These are phyloP conservation scores for Avena eriantha DNA, from an alignment of 176 grass and related monocot species.

Conservation along the genomic window DNA sequence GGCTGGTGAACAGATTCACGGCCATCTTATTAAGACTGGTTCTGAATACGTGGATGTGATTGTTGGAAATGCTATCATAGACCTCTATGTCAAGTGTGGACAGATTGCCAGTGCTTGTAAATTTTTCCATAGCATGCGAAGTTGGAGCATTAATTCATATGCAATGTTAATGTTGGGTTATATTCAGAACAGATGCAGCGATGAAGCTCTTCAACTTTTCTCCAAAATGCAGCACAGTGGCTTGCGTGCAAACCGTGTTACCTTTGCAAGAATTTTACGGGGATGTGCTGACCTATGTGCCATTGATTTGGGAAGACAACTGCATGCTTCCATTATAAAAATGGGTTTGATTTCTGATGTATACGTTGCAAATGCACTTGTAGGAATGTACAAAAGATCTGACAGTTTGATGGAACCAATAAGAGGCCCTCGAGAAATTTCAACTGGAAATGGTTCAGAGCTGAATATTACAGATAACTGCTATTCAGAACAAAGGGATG, in stretches of 20 bases:
- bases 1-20: conserved; percentile 84
- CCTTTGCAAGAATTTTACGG: conserved; percentile 74
- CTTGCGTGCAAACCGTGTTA: conserved; percentile 67
- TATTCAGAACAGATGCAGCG: conserved; percentile 75
- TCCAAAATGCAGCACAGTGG: conserved; percentile 85
- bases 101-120: conserved; percentile 74
- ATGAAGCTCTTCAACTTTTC: conserved; percentile 73
- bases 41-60: conserved; percentile 70
- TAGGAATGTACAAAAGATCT: conserved; percentile 82
- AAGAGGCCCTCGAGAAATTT: conserved; percentile 40
- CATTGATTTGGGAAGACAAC: conserved; percentile 84
- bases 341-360: conserved; percentile 93
- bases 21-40: conserved; percentile 69
- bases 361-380: conserved; percentile 77
- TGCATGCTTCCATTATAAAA: conserved; percentile 93
- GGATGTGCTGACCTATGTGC: conserved; percentile 74
- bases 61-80: conserved; percentile 82
- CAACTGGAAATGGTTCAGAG: conserved; percentile 24
- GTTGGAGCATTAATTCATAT: conserved; percentile 82
- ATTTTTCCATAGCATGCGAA: conserved; percentile 84
- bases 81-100: conserved; percentile 85
- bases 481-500: conserved; percentile 45
- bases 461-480: conserved; percentile 14
- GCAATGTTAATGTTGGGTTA: conserved; percentile 77
- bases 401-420: conserved; percentile 33